These are phyloP conservation scores for Diplogelasinospora grovesii DNA, from an alignment of 495 filamentous ascomycete species.

Conservation along the genomic window DNA sequence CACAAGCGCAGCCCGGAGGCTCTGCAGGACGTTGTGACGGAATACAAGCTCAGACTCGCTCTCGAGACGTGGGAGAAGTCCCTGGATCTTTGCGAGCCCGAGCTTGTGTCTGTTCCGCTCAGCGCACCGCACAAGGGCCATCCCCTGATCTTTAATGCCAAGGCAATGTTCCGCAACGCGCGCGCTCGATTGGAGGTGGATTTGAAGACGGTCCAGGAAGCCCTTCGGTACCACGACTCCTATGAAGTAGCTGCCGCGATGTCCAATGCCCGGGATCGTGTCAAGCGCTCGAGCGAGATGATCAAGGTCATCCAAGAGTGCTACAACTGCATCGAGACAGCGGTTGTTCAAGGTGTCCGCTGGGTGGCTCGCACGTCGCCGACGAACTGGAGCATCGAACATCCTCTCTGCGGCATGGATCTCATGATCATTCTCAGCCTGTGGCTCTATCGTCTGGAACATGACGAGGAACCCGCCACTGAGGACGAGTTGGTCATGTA, in stretches of 20 bases:
- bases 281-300: conserved; percentile 95
- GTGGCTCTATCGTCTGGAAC: conserved; percentile 98
- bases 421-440: conserved; percentile 98
- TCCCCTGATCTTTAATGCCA: conserved; percentile 95
- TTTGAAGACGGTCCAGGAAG: conserved; percentile 91
- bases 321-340: conserved; percentile 96
- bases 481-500: conserved; percentile 93
- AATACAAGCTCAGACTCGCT: conserved; percentile 94
- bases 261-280: conserved; percentile 84
- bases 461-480: conserved; percentile 90
- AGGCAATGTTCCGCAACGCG: conserved; percentile 95
- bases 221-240: conserved; percentile 90
- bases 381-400: conserved; percentile 98
- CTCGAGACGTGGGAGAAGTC: conserved; percentile 98
- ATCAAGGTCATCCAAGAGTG: conserved; percentile 97
- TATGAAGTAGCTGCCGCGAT: conserved; percentile 96
- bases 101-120: conserved; percentile 82
- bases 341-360: conserved; percentile 87
- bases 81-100: conserved; percentile 86
- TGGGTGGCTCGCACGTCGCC: conserved; percentile 96
- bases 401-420: conserved; percentile 93
- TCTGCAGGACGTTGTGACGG: conserved; percentile 91
- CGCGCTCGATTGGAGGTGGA: conserved; percentile 90
- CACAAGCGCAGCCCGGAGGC: conserved; percentile 96
- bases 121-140: conserved; percentile 97